Conservation (phyloP, 768 basidiomycete species). For the Boletus tylopilopsis region DNA sequence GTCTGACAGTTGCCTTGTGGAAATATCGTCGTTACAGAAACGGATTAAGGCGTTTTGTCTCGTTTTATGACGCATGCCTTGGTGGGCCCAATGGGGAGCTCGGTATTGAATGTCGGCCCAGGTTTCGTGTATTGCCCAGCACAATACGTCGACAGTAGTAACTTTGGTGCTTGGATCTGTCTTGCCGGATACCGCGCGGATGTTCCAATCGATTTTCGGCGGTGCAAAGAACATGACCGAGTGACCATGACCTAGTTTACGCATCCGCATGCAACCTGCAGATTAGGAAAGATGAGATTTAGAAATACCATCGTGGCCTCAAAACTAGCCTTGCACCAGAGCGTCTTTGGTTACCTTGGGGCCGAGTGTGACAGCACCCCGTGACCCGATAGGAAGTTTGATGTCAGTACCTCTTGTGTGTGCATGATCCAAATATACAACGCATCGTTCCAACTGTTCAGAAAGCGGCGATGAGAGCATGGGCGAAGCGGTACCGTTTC, state of each 20-base stretch:
- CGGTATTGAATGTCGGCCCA: neutral
- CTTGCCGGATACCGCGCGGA: constrained; percentile 25
- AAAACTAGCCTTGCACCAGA: constrained; percentile 28
- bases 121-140: neutral
- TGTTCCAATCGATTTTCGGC: constrained; percentile 33
- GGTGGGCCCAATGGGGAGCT: constrained; percentile 18
- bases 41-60: constrained; percentile 11
- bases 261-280: constrained; percentile 50
- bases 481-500: constrained; percentile 16
- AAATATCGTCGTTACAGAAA: neutral
- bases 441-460: constrained; percentile 27
- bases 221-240: constrained; percentile 45
- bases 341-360: constrained; percentile 34
- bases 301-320: neutral
- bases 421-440: constrained; percentile 31
- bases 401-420: constrained; percentile 29
- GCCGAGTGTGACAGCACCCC: constrained; percentile 35
- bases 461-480: constrained; percentile 27
- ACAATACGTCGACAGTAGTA: constrained; percentile 31
- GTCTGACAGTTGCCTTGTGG: neutral
- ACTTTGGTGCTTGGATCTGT: neutral
- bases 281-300: neutral
- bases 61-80: constrained; percentile 19
- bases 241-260: constrained; percentile 42
- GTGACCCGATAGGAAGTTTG: constrained; percentile 28